These are phyloP conservation scores for Actinomortierella wolfii DNA, from an alignment of 371 early-diverging fungal genomes.

Conservation along the genomic window DNA sequence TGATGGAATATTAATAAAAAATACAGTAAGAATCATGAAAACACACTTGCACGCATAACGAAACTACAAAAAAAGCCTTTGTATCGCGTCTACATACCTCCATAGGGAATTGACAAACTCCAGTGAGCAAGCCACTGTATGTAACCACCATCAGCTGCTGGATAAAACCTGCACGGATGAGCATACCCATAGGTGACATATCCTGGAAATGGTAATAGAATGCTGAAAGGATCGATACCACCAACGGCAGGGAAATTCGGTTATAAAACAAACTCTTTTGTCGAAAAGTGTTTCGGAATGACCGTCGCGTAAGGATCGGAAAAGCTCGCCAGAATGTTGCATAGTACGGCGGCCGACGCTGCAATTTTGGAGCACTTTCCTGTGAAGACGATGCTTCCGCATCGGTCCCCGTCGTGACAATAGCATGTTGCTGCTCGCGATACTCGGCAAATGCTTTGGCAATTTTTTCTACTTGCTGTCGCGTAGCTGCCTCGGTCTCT, in stretches of 20 bases:
- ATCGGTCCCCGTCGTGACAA: no score
- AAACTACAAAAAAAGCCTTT: neutral
- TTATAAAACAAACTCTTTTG: slow-evolving; percentile 14
- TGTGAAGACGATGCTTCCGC: neutral
- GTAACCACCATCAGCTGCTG: slow-evolving; percentile 9
- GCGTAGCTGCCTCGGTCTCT: slow-evolving; percentile 4
- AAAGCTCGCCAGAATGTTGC: neutral
- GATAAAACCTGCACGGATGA: slow-evolving; percentile 11
- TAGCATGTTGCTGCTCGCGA: slow-evolving; percentile 2
- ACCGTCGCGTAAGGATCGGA: slow-evolving; percentile 7
- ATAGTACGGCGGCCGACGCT: neutral
- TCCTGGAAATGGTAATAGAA: slow-evolving; percentile 4
- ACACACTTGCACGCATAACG: neutral
- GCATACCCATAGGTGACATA: neutral
- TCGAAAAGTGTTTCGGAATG: slow-evolving; percentile 10
- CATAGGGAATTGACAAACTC: slow-evolving; percentile 4
- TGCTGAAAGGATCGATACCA: neutral
- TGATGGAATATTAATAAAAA: neutral
- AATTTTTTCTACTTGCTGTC: neutral
- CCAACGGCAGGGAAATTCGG: slow-evolving; percentile 7
- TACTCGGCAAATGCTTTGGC: neutral
- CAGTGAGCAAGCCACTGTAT: slow-evolving; percentile 1
- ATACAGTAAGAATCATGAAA: neutral
- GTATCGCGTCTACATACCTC: slow-evolving; percentile 12
- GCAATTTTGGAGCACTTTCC: neutral